Base-by-base conservation (phyloP, 805 yeast genomes). In the Metschnikowia rubicola region DNA sequence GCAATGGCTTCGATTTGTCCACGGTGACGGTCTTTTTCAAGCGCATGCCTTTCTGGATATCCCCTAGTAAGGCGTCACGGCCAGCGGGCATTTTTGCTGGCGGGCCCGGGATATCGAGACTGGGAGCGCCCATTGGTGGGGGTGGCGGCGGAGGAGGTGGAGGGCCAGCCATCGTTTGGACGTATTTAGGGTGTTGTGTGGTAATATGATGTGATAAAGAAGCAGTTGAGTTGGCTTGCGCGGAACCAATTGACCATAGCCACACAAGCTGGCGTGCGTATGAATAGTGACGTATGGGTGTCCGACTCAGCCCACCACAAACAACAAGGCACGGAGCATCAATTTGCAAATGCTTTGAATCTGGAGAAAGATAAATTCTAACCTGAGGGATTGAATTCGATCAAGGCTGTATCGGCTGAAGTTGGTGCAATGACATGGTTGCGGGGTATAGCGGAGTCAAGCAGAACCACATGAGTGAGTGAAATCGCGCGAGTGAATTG, bases 41-140 rank as follows among this genome's bases (percentile, higher is more conserved):
- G 37, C 51, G 60, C 48, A 68, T 60, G 3, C 77, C 78, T 49
- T 86, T 86, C 58, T 89, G 79, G 54, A 92, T 92, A 62, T 88
- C 96, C 30, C 94, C 88, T 26, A 92, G 72, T 43, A 92, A 60
- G 1, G 78, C 77, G 46, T 73, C 77, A 42, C 77, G 59, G 10
- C 75, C 65, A 6, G 54, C 48, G 39, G 48, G 46, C 47, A 44
- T 46, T 39, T 50, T 30, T 10, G 52, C 37, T 28, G 53, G 56
- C 5, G 41, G 64, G 44, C 41, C 70, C 58, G 49, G 63, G 15
- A 47, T 33, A 15, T 34, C 45, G 47, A 30, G 73, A 6, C 39
- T 39, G 12, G 53, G 54, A 13, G 46, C 47, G 57, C 43, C 61
- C 55, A 10, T 68, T 64, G 63, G 52, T 5, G 61, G 58, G 9